Evolutionary conservation across 2,329 filamentous ascomycete species (phyloP), one percentile per base, ranked within the genome.

Genomic region (Botryotinia narcissicola): DNA sequence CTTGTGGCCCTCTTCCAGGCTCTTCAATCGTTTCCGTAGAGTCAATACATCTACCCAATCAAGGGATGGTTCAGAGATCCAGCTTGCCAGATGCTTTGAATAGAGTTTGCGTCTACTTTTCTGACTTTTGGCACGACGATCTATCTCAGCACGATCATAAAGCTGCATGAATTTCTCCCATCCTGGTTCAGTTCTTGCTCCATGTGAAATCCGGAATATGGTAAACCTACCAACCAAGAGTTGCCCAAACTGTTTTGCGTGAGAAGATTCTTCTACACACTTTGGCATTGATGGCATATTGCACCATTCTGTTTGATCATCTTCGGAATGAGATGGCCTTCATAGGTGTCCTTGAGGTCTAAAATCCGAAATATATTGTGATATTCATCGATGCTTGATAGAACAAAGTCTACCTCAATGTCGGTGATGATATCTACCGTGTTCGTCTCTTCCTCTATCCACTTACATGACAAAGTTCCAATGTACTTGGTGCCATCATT

Each of bases 221-320:
- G 18, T 3, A 51, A 51, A 51, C 0, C 1, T 3, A 1, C 12
- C 16, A 14, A 51, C 48, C 12, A 5, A 51, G 25, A 25, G 48
- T 51, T 51, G 1, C 4, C 48, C 48, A 51, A 51, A 51, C 48
- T 4, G 2, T 51, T 10, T 51, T n/a, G 0, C 4, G 22, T 25
- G 22, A 51, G 5, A 25, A 0, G 2, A 25, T 25, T 25, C 46
- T 0, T 25, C 22, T 6, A 25, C 22, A 0, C 22, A 12, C 0
- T 25, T 51, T 25, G 22, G 10, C 3, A 12, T 51, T 51, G 22
- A 51, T 25, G 46, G 22, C 9, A 25, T 25, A 12, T 25, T 51
- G 4, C 22, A 25, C 46, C 46, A 1, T 10, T 25, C 7, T 51
- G 8, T 8, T 10, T 12, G 22, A 25, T 51, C 46, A 51, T 51